Evolutionary conservation across 164 flowering plant genomes (phyloP).

Genomic region (Kingdonia uniflora): DNA sequence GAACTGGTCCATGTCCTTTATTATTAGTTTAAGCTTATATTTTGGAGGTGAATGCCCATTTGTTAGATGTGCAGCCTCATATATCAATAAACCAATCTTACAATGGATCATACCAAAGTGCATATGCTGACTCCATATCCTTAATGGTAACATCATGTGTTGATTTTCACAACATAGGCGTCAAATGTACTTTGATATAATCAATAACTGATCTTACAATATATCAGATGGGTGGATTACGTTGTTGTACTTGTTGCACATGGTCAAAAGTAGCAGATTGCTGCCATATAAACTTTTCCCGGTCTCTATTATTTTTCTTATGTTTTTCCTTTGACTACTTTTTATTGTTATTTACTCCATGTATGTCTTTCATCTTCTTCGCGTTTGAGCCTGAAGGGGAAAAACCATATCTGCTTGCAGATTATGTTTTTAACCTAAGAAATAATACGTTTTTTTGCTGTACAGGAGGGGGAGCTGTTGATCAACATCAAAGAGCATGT

Average conservation of each 20-base stretch:
- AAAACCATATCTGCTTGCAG: too few species aligned
- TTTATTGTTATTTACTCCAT: background rate
- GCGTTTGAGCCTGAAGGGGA: background rate
- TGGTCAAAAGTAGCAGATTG: too few species aligned
- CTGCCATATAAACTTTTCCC: too few species aligned
- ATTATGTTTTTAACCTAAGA: too few species aligned
- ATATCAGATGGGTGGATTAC: background rate
- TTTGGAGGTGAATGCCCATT: background rate
- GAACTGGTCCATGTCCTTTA: too few species aligned
- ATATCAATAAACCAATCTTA: too few species aligned
- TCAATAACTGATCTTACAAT: background rate
- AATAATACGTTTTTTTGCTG: too few species aligned
- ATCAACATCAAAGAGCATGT: constrained; percentile 77
- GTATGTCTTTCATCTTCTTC: background rate
- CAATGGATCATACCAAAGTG: too few species aligned
- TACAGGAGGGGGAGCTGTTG: constrained; percentile 75
- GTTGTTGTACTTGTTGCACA: background rate
- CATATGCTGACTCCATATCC: background rate
- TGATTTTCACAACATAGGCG: background rate
- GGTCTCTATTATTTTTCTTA: too few species aligned
- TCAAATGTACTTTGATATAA: background rate
- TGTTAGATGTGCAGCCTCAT: background rate
- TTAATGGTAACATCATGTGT: background rate
- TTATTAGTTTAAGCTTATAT: too few species aligned
- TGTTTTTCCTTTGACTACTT: background rate